Conservation (phyloP, 306 rosid species). For the Begonia fuchsioides region DNA sequence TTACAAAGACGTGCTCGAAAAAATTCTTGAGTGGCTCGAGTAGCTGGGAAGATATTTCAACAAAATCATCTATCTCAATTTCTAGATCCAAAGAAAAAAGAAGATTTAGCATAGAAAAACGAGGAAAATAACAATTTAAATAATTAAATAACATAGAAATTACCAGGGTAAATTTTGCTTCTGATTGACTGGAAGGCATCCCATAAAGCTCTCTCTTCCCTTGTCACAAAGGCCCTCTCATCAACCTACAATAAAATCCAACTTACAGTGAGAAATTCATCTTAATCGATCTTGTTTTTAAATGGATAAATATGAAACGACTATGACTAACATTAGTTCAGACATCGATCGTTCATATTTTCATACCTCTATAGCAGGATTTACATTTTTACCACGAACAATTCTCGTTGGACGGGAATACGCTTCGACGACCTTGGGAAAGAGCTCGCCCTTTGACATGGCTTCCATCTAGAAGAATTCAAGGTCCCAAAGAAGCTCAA, state of each 20-base stretch:
- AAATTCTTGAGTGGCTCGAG: slow-evolving; percentile 81
- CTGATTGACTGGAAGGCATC: slow-evolving; percentile 40
- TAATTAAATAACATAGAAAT: slow-evolving; percentile 1
- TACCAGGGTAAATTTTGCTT: slow-evolving; percentile 47
- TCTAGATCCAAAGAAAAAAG: slow-evolving; percentile 18
- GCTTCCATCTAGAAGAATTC: slow-evolving; percentile 61
- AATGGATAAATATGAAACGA: too few species aligned
- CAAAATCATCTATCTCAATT: slow-evolving; percentile 48
- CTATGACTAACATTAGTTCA: too few species aligned
- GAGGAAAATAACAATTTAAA: background rate
- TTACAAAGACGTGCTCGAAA: slow-evolving; percentile 70
- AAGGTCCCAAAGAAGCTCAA: slow-evolving; percentile 1
- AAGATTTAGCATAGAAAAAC: background rate
- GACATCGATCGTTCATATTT: background rate
- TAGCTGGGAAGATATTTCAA: slow-evolving; percentile 59
- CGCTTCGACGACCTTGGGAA: slow-evolving; percentile 75
- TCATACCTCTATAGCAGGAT: slow-evolving; percentile 38
- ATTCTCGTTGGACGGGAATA: slow-evolving; percentile 92
- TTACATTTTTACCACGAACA: slow-evolving; percentile 70
- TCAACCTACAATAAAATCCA: slow-evolving; percentile 40
- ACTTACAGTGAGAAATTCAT: background rate
- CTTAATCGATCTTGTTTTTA: too few species aligned
- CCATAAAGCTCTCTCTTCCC: slow-evolving; percentile 75
- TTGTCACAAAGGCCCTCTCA: slow-evolving; percentile 52
- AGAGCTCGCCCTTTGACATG: slow-evolving; percentile 45